Evolutionary conservation across 495 filamentous ascomycete species (phyloP), one percentile per base, ranked within the genome.

Genomic region (Penicillium manginii): DNA sequence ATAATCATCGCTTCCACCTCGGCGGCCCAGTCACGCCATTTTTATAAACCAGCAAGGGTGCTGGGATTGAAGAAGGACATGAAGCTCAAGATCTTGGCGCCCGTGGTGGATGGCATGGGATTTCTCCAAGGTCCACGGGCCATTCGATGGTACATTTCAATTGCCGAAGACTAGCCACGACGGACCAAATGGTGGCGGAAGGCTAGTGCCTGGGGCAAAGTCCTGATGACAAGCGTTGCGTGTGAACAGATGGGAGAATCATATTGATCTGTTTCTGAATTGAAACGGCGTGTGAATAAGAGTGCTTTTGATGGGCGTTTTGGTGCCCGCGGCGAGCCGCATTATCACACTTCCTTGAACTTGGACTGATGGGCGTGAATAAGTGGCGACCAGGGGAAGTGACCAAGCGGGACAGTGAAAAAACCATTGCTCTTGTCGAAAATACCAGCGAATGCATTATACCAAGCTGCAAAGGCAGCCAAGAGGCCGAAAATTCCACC

Each of bases 361-460:
- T 64, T 64, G 3, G 39, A 40, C 35, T 54, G 59, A 39, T 66
- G 63, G 18, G 31, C 45, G 32, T 49, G 55, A 21, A 47, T 50
- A 40, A 46, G 58, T n/a, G 58, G 58, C 3, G 68, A 69, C 92
- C 92, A 96, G 17, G 91, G 92, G 80, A 96, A 94, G 79, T 96
- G 91, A 55, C 84, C 82, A 63, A 94, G 88, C 43, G 91, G 91
- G 62, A 93, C 79, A 61, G 89, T 79, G 80, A 96, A 93, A 85
- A 96, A 96, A 59, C 88, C 90, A 49, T 86, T 89, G 71, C 72
- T 77, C 10, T 69, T 66, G 62, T 96, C 91, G 50, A 86, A 86
- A 59, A 96, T 85, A 85, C 92, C 92, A 54, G 91, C 91, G 60
- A 93, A 79, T 15, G 91, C 91, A 64, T 93, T 92, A 68, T 93